These are phyloP conservation scores for Galerina marginata DNA, from an alignment of 768 basidiomycete species.

Conservation along the genomic window DNA sequence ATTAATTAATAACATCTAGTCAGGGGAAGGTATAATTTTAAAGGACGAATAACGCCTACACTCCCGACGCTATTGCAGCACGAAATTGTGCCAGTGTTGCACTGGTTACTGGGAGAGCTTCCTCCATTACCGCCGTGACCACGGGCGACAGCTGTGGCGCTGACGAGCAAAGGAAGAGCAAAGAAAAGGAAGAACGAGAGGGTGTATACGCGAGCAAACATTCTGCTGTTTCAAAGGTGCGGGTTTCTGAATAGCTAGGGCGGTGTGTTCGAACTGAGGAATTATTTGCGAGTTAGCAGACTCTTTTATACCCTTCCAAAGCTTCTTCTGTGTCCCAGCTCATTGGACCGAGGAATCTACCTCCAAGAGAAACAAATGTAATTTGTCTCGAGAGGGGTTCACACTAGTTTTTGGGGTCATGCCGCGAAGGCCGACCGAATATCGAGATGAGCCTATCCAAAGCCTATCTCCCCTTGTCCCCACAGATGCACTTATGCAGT, in stretches of 20 bases:
- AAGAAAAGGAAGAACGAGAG: constrained; percentile 21
- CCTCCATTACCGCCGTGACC: background rate
- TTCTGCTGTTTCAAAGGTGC: constrained; percentile 8
- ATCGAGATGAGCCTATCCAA: too few relatives aligned
- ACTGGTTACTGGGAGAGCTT: constrained; percentile 12
- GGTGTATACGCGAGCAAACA: constrained; percentile 27
- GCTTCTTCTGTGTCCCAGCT: constrained; percentile 35
- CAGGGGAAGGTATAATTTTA: background rate
- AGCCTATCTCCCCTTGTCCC: too few relatives aligned
- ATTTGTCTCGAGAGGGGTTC: too few relatives aligned
- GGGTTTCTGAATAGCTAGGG: constrained; percentile 10
- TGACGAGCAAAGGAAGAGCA: constrained; percentile 26
- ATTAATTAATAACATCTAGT: background rate
- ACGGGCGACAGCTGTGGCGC: constrained; percentile 23
- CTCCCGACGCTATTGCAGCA: constrained; percentile 28
- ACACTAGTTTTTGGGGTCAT: too few relatives aligned
- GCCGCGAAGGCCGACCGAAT: too few relatives aligned
- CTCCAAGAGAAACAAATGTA: background rate
- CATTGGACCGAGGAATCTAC: constrained; percentile 33
- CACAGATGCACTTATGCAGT: too few relatives aligned
- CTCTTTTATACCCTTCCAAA: constrained; percentile 14
- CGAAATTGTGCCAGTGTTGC: constrained; percentile 24
- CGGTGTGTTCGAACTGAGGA: constrained; percentile 19
- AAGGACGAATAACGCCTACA: constrained; percentile 8
- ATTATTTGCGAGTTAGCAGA: background rate